A percentile compares a stretch with the other conserved stretches of the same genome.
phyloP scores from a whole-genome alignment of 192 early-diverging fungal genomes.

The Globomyces pollinis-pini region DNA sequence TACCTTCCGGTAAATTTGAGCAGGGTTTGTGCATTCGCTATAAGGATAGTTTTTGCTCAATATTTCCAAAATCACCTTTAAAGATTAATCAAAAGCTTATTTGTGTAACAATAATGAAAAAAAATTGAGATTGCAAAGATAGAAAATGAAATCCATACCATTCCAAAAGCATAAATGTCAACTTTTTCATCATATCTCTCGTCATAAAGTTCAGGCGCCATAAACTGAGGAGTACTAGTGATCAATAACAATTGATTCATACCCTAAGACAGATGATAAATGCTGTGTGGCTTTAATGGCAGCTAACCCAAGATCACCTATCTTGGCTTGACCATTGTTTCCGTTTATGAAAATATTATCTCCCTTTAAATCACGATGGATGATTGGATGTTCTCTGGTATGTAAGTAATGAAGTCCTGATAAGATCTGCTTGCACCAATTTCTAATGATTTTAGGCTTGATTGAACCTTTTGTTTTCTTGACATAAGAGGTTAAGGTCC shows the following conservation, averaged over 20 bases:
- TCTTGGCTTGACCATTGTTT: constrained; percentile 79
- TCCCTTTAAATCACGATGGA: constrained; percentile 58
- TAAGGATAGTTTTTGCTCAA: constrained; percentile 84
- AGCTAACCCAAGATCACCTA: constrained; percentile 77
- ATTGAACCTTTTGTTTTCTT: constrained; percentile 61
- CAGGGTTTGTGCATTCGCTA: constrained; percentile 73
- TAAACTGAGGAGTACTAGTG: constrained; percentile 73
- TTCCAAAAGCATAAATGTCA: constrained; percentile 85
- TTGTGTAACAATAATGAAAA: neutral
- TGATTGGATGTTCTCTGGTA: constrained; percentile 68
- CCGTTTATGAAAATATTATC: constrained; percentile 87
- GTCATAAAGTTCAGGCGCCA: constrained; percentile 87
- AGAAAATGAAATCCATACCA: too few relatives aligned
- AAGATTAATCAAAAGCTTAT: neutral
- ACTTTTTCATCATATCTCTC: constrained; percentile 83
- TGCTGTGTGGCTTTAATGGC: constrained; percentile 57
- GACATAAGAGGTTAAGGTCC: constrained; percentile 72
- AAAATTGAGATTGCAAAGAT: constrained; percentile 42
- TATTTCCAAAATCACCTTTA: constrained; percentile 31
- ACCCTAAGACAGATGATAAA: constrained; percentile 64
- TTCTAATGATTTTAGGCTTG: constrained; percentile 67
- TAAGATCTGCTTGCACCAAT: constrained; percentile 75
- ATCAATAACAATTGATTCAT: neutral
- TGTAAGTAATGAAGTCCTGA: constrained; percentile 75
- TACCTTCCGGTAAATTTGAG: constrained; percentile 78